Percentiles rank a stretch among this genome's conserved stretches.
phyloP scores from a whole-genome alignment of 2,329 filamentous ascomycete genomes.

The Achaetomium macrosporum region DNA sequence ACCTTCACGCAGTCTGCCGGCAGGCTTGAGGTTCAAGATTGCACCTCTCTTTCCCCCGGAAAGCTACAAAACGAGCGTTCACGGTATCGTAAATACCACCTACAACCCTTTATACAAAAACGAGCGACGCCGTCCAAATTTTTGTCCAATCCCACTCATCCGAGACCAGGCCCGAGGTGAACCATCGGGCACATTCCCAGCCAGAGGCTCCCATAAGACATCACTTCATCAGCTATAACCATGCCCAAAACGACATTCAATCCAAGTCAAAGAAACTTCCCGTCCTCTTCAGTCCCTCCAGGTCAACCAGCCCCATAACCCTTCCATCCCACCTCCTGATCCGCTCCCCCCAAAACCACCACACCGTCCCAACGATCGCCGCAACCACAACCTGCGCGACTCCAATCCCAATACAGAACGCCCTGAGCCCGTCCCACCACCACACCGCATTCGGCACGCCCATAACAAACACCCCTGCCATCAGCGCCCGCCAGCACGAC shows the following conservation, averaged over 20 bases:
- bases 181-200: too few species aligned
- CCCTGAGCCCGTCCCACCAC: slow-evolving; percentile 32
- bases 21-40: too few species aligned
- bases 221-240: background rate
- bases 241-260: background rate
- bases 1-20: too few species aligned
- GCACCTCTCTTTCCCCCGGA: too few species aligned
- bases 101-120: background rate
- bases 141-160: too few species aligned
- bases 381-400: slow-evolving; percentile 38
- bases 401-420: slow-evolving; percentile 37
- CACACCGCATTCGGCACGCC: slow-evolving; percentile 31
- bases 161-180: too few species aligned
- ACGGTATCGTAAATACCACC: background rate
- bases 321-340: slow-evolving; percentile 41
- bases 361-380: slow-evolving; percentile 30
- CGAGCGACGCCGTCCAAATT: background rate
- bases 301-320: slow-evolving; percentile 42
- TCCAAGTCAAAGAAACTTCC: slow-evolving; percentile 32
- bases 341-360: slow-evolving; percentile 39
- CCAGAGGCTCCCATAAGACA: too few species aligned
- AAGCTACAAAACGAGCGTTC: too few species aligned
- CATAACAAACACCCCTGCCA: slow-evolving; percentile 40
- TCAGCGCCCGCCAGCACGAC: slow-evolving; percentile 35
- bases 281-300: slow-evolving; percentile 37